These are phyloP conservation scores for Exophiala alcalophila DNA, from an alignment of 2,329 filamentous ascomycete genomes.

Conservation along the genomic window DNA sequence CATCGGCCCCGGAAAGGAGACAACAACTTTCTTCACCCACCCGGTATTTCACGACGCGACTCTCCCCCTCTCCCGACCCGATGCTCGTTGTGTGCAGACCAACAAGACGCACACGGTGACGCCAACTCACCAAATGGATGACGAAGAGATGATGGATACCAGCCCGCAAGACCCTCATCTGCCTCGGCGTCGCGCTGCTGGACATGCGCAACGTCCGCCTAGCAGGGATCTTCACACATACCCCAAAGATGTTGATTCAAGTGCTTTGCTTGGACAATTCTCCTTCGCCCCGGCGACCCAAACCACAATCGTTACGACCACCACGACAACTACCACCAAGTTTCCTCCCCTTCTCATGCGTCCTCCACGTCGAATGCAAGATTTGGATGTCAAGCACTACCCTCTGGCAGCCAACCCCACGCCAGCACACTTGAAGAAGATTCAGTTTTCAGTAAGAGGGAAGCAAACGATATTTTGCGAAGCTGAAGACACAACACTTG, in stretches of 20 bases:
- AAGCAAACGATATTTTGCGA: slow-evolving; percentile 61
- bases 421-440: slow-evolving; percentile 71
- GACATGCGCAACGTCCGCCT: slow-evolving; percentile 8
- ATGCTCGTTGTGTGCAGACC: slow-evolving; percentile 9
- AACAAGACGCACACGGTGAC: slow-evolving; percentile 3
- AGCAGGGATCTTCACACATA: slow-evolving; percentile 21
- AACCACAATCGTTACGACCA: slow-evolving; percentile 76
- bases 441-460: slow-evolving; percentile 69
- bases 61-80: background rate
- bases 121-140: slow-evolving; percentile 13
- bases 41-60: slow-evolving; percentile 12
- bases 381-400: slow-evolving; percentile 83
- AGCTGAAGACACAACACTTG: slow-evolving; percentile 55
- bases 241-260: slow-evolving; percentile 30
- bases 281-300: slow-evolving; percentile 62
- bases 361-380: slow-evolving; percentile 65
- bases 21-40: background rate
- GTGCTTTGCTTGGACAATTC: slow-evolving; percentile 55
- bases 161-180: slow-evolving; percentile 28
- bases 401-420: slow-evolving; percentile 81
- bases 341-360: slow-evolving; percentile 82
- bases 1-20: too few relatives aligned
- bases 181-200: slow-evolving; percentile 22
- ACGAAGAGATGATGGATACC: slow-evolving; percentile 21
- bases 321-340: slow-evolving; percentile 76